Base-by-base conservation (phyloP, 352 stramenopile genomes). In the Pythium apleroticum region DNA sequence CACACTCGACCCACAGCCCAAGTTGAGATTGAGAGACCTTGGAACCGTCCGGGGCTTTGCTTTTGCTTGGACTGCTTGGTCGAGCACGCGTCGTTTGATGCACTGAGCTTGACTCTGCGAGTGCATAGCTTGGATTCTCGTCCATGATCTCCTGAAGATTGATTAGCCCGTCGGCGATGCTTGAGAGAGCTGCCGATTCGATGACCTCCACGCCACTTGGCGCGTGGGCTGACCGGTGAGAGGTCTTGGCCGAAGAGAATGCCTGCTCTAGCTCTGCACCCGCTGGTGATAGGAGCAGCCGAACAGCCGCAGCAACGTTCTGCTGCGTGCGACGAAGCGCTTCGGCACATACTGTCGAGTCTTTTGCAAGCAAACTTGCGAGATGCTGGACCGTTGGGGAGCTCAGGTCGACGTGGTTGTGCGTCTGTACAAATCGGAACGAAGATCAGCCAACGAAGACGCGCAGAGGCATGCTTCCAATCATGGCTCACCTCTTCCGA, bases 51-150 rank as follows among this genome's bases (percentile, higher is more conserved):
- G 58, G 22, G 2, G 67, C 63, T 41, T 84, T 85, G 8, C 33
- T 54, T 46, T 85, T 88, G 35, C 68, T 65, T 24, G 82, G 83
- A 66, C 80, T 90, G 4, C 61, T 63, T 20, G 68, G 71, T 69
- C 73, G 71, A 53, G 50, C 48, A 30, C 75, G 69, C 15, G 68
- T 67, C 57, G 56, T 12, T 41, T 72, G 31, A 20, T 52, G 74
- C 10, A 71, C 33, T 1, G 73, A 69, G 43, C 84, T 92, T 0
- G 82, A 84, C 57, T 96, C 86, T 5, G 72, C 52, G 10, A 96
- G 73, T 25, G 69, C 66, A 28, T 95, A 96, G 39, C 81, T 95
- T 28, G 81, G 74, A 45, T 96, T 96, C 56, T 96, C 86, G 14
- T 92, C 85, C 22, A 80, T 76, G 8, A 89, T 70, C 22, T 92